phyloP scores from a whole-genome alignment of 306 rosid genomes.

The Acacia acuminata region DNA sequence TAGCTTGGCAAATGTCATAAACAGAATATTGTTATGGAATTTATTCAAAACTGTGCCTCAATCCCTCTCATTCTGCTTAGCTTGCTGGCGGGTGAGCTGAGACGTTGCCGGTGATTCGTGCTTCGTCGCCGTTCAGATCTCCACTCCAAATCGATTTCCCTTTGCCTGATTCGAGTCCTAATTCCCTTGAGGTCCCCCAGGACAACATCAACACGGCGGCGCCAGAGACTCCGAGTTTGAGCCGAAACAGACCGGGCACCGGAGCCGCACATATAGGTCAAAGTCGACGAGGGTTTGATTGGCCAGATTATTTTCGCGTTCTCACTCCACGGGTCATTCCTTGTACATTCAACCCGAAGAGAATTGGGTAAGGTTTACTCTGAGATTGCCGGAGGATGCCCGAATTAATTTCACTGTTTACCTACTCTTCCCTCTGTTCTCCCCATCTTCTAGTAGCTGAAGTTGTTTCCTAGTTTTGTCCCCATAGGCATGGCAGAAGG shows the following conservation, averaged over 20 bases:
- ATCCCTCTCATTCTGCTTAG: neutral
- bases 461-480: slow-evolving; percentile 26
- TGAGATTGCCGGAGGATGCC: too few species aligned
- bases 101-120: slow-evolving; percentile 37
- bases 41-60: neutral
- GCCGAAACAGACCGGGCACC: neutral
- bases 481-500: slow-evolving; percentile 69
- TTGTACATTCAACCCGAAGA: slow-evolving; percentile 30
- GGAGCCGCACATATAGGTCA: slow-evolving; percentile 26
- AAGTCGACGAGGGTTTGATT: slow-evolving; percentile 31
- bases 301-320: slow-evolving; percentile 29
- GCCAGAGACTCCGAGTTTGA: neutral
- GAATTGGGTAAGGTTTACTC: slow-evolving; percentile 59
- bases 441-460: slow-evolving; percentile 27
- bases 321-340: slow-evolving; percentile 70
- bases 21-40: neutral
- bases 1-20: neutral
- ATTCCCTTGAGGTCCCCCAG: neutral
- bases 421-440: neutral
- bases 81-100: neutral
- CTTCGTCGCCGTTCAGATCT: neutral
- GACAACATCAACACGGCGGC: slow-evolving; percentile 14
- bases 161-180: slow-evolving; percentile 38
- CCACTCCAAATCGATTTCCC: neutral
- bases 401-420: neutral